Evolutionary conservation across 2,329 filamentous ascomycete species (phyloP).

Genomic region (Microdochium trichocladiopsis): DNA sequence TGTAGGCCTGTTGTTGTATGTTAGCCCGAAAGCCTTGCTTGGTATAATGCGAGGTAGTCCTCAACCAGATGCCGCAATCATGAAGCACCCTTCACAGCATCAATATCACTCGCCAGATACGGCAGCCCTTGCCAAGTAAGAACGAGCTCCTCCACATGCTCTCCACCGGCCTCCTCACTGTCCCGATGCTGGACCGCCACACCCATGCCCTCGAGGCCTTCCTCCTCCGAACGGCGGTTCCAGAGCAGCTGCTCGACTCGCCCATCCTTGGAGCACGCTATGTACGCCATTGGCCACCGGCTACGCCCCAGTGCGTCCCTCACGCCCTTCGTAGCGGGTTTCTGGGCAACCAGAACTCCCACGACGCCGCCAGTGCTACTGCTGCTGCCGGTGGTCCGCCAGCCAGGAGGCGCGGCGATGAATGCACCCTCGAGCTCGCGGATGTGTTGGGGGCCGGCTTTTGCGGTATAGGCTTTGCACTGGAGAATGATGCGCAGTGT

Average conservation of each 20-base stretch:
- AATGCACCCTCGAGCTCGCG: slow-evolving; percentile 80
- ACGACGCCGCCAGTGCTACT: slow-evolving; percentile 40
- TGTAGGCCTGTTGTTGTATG: too few relatives aligned
- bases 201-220: slow-evolving; percentile 53
- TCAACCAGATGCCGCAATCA: too few relatives aligned
- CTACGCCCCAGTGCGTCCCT: slow-evolving; percentile 63
- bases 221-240: slow-evolving; percentile 58
- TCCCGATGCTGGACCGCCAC: slow-evolving; percentile 40
- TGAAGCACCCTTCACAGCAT: too few relatives aligned
- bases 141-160: slow-evolving; percentile 34
- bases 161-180: slow-evolving; percentile 12
- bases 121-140: slow-evolving; percentile 43
- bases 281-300: slow-evolving; percentile 63
- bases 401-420: slow-evolving; percentile 63
- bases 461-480: slow-evolving; percentile 54
- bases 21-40: too few relatives aligned
- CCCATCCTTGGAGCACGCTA: slow-evolving; percentile 54
- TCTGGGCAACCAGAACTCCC: slow-evolving; percentile 63
- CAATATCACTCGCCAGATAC: not conserved
- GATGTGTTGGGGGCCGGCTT: slow-evolving; percentile 49
- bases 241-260: slow-evolving; percentile 61
- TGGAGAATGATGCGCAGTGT: slow-evolving; percentile 48
- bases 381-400: slow-evolving; percentile 33
- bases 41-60: too few relatives aligned
- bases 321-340: slow-evolving; percentile 70